phyloP scores from a whole-genome alignment of 495 filamentous ascomycete species.

The Lasiosphaeris hirsuta region DNA sequence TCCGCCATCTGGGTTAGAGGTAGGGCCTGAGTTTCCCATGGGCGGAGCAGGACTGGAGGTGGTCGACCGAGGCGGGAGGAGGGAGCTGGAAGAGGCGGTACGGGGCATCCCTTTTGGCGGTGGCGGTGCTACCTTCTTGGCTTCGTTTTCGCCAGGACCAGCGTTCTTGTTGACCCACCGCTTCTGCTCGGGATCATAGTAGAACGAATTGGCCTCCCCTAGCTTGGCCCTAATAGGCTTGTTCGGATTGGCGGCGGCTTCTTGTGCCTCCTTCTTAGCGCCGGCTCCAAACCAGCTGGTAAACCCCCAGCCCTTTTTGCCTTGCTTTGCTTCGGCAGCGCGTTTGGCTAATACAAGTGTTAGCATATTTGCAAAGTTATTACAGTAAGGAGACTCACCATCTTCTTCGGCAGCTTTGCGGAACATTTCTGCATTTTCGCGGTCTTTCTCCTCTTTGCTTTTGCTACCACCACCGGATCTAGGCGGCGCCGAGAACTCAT shows the following conservation, averaged over 20 bases:
- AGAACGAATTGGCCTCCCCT: slow-evolving; percentile 88
- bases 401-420: slow-evolving; percentile 82
- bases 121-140: slow-evolving; percentile 47
- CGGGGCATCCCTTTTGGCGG: slow-evolving; percentile 41
- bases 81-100: slow-evolving; percentile 33
- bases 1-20: slow-evolving; percentile 23
- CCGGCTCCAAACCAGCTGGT: slow-evolving; percentile 71
- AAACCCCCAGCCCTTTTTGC: slow-evolving; percentile 80
- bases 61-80: slow-evolving; percentile 32
- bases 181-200: slow-evolving; percentile 90
- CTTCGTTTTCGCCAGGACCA: slow-evolving; percentile 46
- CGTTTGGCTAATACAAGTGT: slow-evolving; percentile 35
- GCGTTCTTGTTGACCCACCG: slow-evolving; percentile 98
- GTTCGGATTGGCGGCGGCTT: slow-evolving; percentile 38
- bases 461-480: slow-evolving; percentile 13
- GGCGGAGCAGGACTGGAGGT: slow-evolving; percentile 34
- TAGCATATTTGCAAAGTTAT: slow-evolving; percentile 12
- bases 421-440: slow-evolving; percentile 73
- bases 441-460: slow-evolving; percentile 58
- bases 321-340: slow-evolving; percentile 35
- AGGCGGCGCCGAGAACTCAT: slow-evolving; percentile 42
- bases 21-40: slow-evolving; percentile 16
- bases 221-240: slow-evolving; percentile 90
- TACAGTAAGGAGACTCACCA: slow-evolving; percentile 43
- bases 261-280: slow-evolving; percentile 58